Conservation (phyloP, 208 protist species). For the Leptomonas pyrrhocoris region DNA sequence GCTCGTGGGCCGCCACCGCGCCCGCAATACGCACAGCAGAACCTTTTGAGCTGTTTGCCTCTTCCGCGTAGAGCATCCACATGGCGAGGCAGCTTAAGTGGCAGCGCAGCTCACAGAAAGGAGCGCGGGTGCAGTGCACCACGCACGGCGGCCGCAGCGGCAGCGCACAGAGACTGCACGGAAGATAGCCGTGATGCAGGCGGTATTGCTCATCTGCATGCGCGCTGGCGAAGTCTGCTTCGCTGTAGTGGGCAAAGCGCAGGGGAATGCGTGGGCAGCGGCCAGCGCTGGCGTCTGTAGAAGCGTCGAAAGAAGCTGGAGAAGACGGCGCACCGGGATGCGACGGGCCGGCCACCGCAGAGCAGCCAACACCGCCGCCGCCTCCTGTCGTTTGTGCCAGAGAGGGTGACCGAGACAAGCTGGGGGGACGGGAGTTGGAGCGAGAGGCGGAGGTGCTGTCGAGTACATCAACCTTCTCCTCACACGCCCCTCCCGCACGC, state of each 20-base stretch:
- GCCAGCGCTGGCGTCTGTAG: background rate
- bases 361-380: background rate
- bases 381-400: background rate
- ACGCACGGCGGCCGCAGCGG: conserved; percentile 62
- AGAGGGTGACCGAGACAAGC: background rate
- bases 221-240: conserved; percentile 57
- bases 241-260: conserved; percentile 44
- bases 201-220: conserved; percentile 45
- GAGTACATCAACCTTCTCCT: background rate
- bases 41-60: background rate
- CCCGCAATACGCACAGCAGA: background rate
- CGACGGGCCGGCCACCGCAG: background rate
- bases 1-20: background rate
- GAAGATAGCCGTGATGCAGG: conserved; percentile 45
- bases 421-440: background rate
- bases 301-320: background rate
- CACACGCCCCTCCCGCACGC: background rate
- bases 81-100: conserved; percentile 80
- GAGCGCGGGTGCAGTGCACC: conserved; percentile 63
- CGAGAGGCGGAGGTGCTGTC: background rate
- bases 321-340: background rate
- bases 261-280: conserved; percentile 22
- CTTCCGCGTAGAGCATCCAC: conserved; percentile 59
- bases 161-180: conserved; percentile 78
- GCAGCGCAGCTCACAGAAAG: conserved; percentile 63